These are phyloP conservation scores for Sambucus nigra DNA, from an alignment of 129 eudicot genomes.

Conservation along the genomic window DNA sequence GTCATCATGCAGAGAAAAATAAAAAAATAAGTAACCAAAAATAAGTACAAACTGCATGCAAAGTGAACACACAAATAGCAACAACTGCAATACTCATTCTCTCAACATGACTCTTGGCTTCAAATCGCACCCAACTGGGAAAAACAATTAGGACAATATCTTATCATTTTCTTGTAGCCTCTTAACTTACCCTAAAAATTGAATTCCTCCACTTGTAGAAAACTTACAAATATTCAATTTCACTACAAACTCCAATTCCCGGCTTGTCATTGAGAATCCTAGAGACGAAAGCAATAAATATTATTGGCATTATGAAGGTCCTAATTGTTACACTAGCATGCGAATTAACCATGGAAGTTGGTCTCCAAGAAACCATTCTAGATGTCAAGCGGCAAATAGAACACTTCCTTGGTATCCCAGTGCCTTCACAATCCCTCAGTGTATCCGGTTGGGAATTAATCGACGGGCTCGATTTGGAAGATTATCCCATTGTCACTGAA, in stretches of 20 bases:
- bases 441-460: conserved; percentile 61
- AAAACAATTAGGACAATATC: too few relatives aligned
- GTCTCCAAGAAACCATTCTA: conserved; percentile 33
- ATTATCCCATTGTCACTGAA: conserved; percentile 65
- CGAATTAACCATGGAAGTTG: conserved; percentile 32
- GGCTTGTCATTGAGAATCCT: neutral
- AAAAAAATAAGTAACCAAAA: too few relatives aligned
- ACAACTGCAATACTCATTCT: conserved; percentile 19
- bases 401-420: conserved; percentile 14
- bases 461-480: conserved; percentile 77
- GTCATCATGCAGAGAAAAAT: neutral
- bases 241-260: neutral
- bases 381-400: conserved; percentile 36
- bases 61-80: conserved; percentile 18
- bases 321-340: conserved; percentile 21
- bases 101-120: conserved; percentile 25
- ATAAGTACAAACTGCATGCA: conserved; percentile 4
- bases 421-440: conserved; percentile 23
- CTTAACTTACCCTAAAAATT: neutral
- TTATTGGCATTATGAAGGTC: conserved; percentile 24
- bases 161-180: neutral
- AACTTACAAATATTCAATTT: neutral
- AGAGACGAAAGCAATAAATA: neutral
- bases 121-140: neutral
- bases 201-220: neutral